Conservation (phyloP, 164 flowering plant genomes). For the Aristolochia contorta region DNA sequence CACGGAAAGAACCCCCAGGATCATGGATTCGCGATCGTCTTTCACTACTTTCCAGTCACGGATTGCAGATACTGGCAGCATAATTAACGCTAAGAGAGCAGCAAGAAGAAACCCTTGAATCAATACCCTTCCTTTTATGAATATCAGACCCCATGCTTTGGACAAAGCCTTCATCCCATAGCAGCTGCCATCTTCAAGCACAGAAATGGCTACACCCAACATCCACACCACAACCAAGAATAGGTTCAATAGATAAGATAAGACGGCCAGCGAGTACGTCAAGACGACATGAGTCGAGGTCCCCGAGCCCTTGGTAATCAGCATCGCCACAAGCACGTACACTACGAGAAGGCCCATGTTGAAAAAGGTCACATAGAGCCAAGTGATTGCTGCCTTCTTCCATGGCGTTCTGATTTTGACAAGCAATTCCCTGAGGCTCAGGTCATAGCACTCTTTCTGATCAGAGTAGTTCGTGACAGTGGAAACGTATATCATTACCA, state of each 20-base stretch:
- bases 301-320: background rate
- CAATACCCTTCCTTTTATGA: slow-evolving; percentile 13
- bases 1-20: background rate
- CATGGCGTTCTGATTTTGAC: slow-evolving; percentile 5
- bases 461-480: background rate
- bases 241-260: background rate
- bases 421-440: slow-evolving; percentile 3
- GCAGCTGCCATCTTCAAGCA: slow-evolving; percentile 8
- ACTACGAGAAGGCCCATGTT: background rate
- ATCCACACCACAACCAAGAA: slow-evolving; percentile 10
- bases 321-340: background rate
- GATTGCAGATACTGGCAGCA: background rate
- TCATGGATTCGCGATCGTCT: background rate
- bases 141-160: slow-evolving; percentile 11
- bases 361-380: slow-evolving; percentile 3
- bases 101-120: slow-evolving; percentile 8
- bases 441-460: background rate
- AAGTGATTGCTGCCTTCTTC: slow-evolving; percentile 18
- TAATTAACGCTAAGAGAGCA: background rate
- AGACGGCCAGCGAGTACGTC: background rate
- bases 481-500: slow-evolving; percentile 1
- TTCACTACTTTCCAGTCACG: background rate
- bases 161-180: slow-evolving; percentile 10
- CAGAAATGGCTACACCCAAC: slow-evolving; percentile 11
- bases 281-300: background rate